Evolutionary conservation across 164 flowering plant species (phyloP), one percentile per base, ranked within the genome.

Genomic region (Macadamia tetraphylla): DNA sequence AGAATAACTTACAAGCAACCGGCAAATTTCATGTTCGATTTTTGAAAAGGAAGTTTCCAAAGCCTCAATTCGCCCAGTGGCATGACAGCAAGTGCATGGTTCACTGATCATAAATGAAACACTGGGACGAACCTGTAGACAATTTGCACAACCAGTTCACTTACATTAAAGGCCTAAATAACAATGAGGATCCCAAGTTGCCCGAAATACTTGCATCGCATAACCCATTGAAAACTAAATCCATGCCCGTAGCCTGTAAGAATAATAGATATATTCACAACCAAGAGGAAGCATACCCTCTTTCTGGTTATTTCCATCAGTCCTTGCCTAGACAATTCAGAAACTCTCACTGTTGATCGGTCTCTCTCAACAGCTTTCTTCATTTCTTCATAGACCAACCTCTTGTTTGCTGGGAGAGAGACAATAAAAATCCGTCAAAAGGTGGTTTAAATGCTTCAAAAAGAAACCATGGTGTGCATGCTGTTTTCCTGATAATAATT

Each of bases 301-400:
- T 94, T 91, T 78, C 98, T 87, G 31, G 97, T 94, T 69, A 94
- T 94, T 79, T 94, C 97, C 98, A 94, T 94, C 46, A 94, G 84
- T 63, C 97, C 98, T 76, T 87, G 86, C 75, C 82, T 86, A n/a
- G 98, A 94, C 65, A 94, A 73, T 72, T 94, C 98, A 62, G 93
- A 90, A 65, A 91, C 88, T 69, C 77, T 88, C 68, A 94, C 95
- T 70, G 71, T 73, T 64, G 98, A 94, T 58, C 93, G 78, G 77
- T 91, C 97, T 71, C 87, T 86, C 73, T 85, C 94, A 57, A 94
- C 97, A 60, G 97, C 93, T 74, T 85, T 90, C 74, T 87, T 91
- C 46, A 90, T 83, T 82, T 91, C 94, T 81, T 94, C 95, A 73
- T 94, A 94, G 30, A 94, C 94, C 66, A 90, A 70, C 78, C 96